Conservation (phyloP, 139 green algal genomes). For the Asterochloris erici region DNA sequence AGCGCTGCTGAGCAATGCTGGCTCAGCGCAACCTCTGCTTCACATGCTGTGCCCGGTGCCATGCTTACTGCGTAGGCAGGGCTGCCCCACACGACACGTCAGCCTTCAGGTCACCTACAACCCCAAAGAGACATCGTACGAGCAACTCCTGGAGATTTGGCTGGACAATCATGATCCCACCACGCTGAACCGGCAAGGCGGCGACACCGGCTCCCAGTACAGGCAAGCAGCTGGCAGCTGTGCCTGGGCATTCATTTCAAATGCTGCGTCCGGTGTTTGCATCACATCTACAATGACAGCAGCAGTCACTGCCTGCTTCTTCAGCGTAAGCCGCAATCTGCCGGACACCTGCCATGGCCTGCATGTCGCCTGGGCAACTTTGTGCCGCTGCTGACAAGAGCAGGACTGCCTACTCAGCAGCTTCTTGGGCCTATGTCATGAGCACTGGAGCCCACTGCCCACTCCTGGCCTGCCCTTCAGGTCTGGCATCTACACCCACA, state of each 20-base stretch:
- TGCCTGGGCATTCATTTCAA: too few species aligned
- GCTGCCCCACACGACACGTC: background rate
- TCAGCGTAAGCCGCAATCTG: too few species aligned
- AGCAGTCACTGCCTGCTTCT: too few species aligned
- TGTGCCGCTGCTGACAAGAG: too few species aligned
- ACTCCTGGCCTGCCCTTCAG: background rate
- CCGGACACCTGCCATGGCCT: too few species aligned
- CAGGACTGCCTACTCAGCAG: too few species aligned
- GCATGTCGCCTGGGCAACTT: too few species aligned
- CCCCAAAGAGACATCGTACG: slow-evolving; percentile 48
- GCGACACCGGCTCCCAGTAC: slow-evolving; percentile 81
- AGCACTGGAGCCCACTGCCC: too few species aligned
- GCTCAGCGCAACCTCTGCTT: too few species aligned
- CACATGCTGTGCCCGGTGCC: background rate
- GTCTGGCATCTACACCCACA: slow-evolving; percentile 72
- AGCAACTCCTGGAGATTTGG: slow-evolving; percentile 72
- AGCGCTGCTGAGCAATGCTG: background rate
- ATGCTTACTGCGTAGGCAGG: background rate
- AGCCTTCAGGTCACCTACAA: slow-evolving; percentile 68
- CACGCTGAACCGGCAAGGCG: slow-evolving; percentile 68
- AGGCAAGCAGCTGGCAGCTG: background rate
- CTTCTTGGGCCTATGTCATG: too few species aligned
- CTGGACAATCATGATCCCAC: slow-evolving; percentile 75
- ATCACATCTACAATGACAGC: too few species aligned
- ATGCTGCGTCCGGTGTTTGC: too few species aligned